Conservation (phyloP, 805 yeast genomes). For the Candida morakotiae region DNA sequence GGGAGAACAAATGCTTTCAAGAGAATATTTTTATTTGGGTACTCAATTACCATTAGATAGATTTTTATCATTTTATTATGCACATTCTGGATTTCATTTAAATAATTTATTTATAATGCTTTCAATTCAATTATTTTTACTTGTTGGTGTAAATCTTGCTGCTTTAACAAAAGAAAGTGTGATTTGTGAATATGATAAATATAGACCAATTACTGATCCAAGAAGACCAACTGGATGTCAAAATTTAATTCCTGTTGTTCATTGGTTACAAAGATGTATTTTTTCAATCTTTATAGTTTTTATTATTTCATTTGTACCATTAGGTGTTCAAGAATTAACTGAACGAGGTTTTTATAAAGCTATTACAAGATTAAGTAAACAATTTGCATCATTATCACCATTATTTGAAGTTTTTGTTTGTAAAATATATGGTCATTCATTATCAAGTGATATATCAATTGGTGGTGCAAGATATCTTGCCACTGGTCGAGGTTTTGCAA, state of each 20-base stretch:
- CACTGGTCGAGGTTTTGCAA: constrained; percentile 85
- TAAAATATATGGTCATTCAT: constrained; percentile 70
- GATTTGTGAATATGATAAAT: constrained; percentile 61
- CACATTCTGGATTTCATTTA: constrained; percentile 84
- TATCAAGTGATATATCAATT: constrained; percentile 65
- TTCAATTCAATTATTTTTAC: constrained; percentile 68
- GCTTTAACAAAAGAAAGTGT: constrained; percentile 71
- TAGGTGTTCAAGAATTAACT: constrained; percentile 72
- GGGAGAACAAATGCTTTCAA: constrained; percentile 86
- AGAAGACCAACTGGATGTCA: constrained; percentile 68
- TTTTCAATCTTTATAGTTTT: constrained; percentile 78
- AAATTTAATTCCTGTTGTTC: constrained; percentile 68
- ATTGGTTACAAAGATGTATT: constrained; percentile 80
- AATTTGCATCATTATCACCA: constrained; percentile 68
- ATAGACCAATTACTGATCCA: constrained; percentile 65
- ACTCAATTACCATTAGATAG: constrained; percentile 78
- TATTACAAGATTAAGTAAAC: constrained; percentile 63
- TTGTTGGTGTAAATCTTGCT: constrained; percentile 67
- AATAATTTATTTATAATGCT: constrained; percentile 75
- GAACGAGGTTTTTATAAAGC: constrained; percentile 83
- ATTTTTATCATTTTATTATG: constrained; percentile 78
- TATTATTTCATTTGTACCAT: constrained; percentile 75
- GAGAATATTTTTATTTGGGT: constrained; percentile 80
- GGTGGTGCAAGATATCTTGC: constrained; percentile 89
- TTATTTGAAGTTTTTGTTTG: constrained; percentile 81